phyloP scores from a whole-genome alignment of 169 alveolate species.

The Neospora caninum region DNA sequence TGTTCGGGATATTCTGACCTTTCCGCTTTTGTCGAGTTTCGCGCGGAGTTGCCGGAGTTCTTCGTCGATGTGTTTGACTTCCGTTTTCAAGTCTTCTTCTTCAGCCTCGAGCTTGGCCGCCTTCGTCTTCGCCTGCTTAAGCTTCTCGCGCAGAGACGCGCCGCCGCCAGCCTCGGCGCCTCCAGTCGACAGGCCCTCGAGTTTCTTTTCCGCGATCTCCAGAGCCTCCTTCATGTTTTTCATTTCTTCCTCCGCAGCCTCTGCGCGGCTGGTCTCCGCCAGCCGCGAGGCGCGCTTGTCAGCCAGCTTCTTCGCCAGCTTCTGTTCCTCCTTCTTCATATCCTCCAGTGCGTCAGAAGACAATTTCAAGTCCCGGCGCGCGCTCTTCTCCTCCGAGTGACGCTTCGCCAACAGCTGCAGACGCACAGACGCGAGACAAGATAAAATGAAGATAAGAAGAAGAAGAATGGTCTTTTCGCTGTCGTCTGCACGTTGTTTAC shows the following conservation, averaged over 20 bases:
- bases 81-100: not conserved
- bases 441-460: not conserved
- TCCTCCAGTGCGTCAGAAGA: conserved; percentile 21
- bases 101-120: not conserved
- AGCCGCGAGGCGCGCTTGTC: conserved; percentile 16
- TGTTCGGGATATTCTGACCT: not conserved
- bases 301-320: conserved; percentile 31
- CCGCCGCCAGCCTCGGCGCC: conserved; percentile 24
- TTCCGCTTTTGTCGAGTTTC: not conserved
- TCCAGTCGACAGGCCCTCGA: conserved; percentile 3
- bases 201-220: not conserved
- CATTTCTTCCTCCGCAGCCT: not conserved
- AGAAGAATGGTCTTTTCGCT: not conserved
- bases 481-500: not conserved
- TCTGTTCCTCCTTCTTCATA: conserved; percentile 14
- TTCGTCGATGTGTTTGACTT: not conserved
- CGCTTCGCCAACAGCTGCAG: conserved; percentile 30
- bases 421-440: not conserved
- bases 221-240: not conserved
- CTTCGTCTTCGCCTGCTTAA: not conserved
- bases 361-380: conserved; percentile 37
- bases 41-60: not conserved
- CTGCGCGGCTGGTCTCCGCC: conserved; percentile 1
- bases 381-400: conserved; percentile 45
- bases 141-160: conserved; percentile 4